Percentiles rank a stretch among this genome's conserved stretches.
Conservation (phyloP, 2,329 filamentous ascomycete genomes). For the Incumbomyces lentus region DNA sequence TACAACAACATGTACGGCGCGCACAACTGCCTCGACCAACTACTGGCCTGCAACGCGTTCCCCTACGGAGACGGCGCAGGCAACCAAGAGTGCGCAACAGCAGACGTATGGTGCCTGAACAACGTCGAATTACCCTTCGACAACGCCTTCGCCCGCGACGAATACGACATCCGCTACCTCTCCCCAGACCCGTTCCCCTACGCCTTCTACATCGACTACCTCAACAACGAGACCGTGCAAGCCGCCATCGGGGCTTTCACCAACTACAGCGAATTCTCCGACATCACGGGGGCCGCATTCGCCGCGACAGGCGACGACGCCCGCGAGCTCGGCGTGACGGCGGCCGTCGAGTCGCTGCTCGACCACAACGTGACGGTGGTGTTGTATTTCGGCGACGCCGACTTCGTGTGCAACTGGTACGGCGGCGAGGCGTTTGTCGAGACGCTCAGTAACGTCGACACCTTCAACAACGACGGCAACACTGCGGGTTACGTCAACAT, state of each 20-base stretch:
- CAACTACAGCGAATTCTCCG: constrained; percentile 38
- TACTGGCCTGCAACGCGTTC: constrained; percentile 44
- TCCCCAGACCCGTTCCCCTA: constrained; percentile 29
- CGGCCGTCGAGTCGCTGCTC: constrained; percentile 34
- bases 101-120: constrained; percentile 46
- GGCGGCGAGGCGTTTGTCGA: constrained; percentile 42
- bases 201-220: constrained; percentile 39
- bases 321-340: constrained; percentile 33
- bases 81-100: constrained; percentile 39
- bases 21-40: constrained; percentile 51
- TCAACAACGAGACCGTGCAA: constrained; percentile 38
- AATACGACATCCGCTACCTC: constrained; percentile 38
- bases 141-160: constrained; percentile 41
- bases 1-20: constrained; percentile 51
- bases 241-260: constrained; percentile 41
- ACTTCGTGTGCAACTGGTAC: constrained; percentile 24
- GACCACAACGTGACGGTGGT: constrained; percentile 29
- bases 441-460: constrained; percentile 19
- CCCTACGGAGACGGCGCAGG: constrained; percentile 26
- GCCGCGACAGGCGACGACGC: constrained; percentile 35
- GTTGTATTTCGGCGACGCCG: constrained; percentile 26
- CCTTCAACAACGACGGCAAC: constrained; percentile 25
- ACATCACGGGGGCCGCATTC: constrained; percentile 34
- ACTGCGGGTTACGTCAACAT: constrained; percentile 25
- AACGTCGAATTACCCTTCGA: constrained; percentile 46